phyloP scores from a whole-genome alignment of 495 filamentous ascomycete genomes.

The Hypoxylon perforatum region DNA sequence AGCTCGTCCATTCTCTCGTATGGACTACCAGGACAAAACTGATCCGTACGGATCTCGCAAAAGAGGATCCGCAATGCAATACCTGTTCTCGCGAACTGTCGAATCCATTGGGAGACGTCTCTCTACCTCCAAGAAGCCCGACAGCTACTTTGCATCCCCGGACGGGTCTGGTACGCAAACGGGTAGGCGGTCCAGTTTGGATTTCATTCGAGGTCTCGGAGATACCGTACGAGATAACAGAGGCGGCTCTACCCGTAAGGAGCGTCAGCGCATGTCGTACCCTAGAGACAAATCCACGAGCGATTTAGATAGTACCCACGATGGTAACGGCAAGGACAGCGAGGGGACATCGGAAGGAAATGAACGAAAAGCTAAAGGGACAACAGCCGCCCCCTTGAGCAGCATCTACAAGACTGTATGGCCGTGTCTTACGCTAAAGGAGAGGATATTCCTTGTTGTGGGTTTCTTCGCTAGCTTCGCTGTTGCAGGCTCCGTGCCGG shows the following conservation, averaged over 20 bases:
- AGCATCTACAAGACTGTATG: conserved; percentile 79
- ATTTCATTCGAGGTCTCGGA: conserved; percentile 35
- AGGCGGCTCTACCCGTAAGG: neutral
- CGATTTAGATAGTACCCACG: neutral
- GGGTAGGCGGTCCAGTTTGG: conserved; percentile 16
- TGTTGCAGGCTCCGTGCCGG: conserved; percentile 76
- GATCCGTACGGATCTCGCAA: neutral
- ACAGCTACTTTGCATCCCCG: neutral
- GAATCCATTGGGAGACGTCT: neutral
- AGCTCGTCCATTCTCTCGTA: neutral
- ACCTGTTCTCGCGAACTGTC: neutral
- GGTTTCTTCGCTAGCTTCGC: conserved; percentile 71
- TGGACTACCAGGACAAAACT: conserved; percentile 1
- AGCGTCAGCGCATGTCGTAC: conserved; percentile 1
- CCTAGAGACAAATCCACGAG: neutral
- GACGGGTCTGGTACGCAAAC: neutral
- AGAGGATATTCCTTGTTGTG: conserved; percentile 66
- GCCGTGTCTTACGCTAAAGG: conserved; percentile 66
- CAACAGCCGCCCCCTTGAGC: conserved; percentile 54
- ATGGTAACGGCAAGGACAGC: neutral
- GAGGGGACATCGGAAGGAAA: conserved; percentile 9
- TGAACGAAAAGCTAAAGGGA: conserved; percentile 31
- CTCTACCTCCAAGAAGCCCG: conserved; percentile 4
- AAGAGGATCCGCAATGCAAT: neutral
- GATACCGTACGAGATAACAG: conserved; percentile 32